Percentiles rank a stretch among this genome's conserved stretches.
Conservation (phyloP, 2,329 filamentous ascomycete genomes). For the Xenosphaeropsis pyriputrescens region DNA sequence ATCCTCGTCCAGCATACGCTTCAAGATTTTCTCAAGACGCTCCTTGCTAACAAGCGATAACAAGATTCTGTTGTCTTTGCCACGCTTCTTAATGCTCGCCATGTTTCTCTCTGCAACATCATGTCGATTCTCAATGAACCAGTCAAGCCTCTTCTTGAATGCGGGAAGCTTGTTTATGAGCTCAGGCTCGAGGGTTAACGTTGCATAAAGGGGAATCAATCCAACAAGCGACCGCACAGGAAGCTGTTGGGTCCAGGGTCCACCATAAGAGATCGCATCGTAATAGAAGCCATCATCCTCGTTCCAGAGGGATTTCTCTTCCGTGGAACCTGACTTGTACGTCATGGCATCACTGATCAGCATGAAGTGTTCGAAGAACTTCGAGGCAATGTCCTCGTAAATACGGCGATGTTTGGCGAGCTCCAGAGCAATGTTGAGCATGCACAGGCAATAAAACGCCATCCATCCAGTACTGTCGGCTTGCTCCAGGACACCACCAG, state of each 20-base stretch:
- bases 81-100: constrained; percentile 79
- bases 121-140: constrained; percentile 80
- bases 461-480: constrained; percentile 98
- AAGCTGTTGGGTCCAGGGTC: constrained; percentile 84
- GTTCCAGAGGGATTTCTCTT: constrained; percentile 85
- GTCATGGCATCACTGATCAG: constrained; percentile 97
- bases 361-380: constrained; percentile 98
- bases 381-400: constrained; percentile 93
- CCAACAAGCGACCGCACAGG: constrained; percentile 86
- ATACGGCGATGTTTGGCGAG: constrained; percentile 87
- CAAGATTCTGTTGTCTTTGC: constrained; percentile 78
- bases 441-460: constrained; percentile 92
- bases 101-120: constrained; percentile 90
- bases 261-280: constrained; percentile 92
- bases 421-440: constrained; percentile 94
- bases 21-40: constrained; percentile 75
- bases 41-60: constrained; percentile 87
- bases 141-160: constrained; percentile 86
- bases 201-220: constrained; percentile 84
- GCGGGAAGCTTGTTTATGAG: constrained; percentile 80
- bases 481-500: constrained; percentile 85
- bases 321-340: constrained; percentile 54
- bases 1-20: constrained; percentile 84
- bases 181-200: constrained; percentile 83
- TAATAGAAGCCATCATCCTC: constrained; percentile 97